Evolutionary conservation across 1,284 basidiomycete genomes (phyloP).

Genomic region (Marasmius fiardii): DNA sequence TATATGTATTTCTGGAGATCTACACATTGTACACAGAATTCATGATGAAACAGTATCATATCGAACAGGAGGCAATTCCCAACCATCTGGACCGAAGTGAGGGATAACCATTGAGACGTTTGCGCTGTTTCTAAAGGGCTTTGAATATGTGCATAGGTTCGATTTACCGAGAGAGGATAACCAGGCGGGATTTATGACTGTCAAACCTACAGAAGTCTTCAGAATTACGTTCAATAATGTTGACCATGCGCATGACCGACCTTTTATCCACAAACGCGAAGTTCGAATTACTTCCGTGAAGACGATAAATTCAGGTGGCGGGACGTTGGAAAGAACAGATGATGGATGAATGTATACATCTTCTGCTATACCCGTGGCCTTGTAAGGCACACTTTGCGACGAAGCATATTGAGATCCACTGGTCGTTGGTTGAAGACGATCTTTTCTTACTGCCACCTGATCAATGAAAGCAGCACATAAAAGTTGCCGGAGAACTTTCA

Average conservation of each 20-base stretch:
- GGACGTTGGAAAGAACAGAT: slow-evolving; percentile 66
- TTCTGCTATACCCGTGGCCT: slow-evolving; percentile 77
- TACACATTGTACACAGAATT: slow-evolving; percentile 5
- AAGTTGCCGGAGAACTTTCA: slow-evolving; percentile 90
- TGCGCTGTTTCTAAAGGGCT: slow-evolving; percentile 71
- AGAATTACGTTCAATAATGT: slow-evolving; percentile 11
- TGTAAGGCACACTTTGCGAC: slow-evolving; percentile 82
- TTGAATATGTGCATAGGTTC: slow-evolving; percentile 85
- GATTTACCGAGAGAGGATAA: slow-evolving; percentile 76
- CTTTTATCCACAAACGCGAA: slow-evolving; percentile 79
- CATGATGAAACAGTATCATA: slow-evolving; percentile 23
- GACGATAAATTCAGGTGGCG: slow-evolving; percentile 87
- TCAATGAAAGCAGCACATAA: slow-evolving; percentile 92
- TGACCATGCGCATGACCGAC: slow-evolving; percentile 33
- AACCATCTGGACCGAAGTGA: slow-evolving; percentile 77
- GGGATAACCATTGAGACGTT: slow-evolving; percentile 73
- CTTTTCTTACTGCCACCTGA: slow-evolving; percentile 92
- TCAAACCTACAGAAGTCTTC: slow-evolving; percentile 53
- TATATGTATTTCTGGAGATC: slow-evolving; percentile 3
- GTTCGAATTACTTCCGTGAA: slow-evolving; percentile 83
- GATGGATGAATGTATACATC: slow-evolving; percentile 94
- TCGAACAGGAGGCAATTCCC: slow-evolving; percentile 82
- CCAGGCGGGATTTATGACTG: slow-evolving; percentile 89
- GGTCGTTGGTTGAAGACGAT: slow-evolving; percentile 61
- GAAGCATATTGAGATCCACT: slow-evolving; percentile 73